Evolutionary conservation across 2,329 filamentous ascomycete species (phyloP), one percentile per base, ranked within the genome.

Genomic region (Metarhizium rileyi): DNA sequence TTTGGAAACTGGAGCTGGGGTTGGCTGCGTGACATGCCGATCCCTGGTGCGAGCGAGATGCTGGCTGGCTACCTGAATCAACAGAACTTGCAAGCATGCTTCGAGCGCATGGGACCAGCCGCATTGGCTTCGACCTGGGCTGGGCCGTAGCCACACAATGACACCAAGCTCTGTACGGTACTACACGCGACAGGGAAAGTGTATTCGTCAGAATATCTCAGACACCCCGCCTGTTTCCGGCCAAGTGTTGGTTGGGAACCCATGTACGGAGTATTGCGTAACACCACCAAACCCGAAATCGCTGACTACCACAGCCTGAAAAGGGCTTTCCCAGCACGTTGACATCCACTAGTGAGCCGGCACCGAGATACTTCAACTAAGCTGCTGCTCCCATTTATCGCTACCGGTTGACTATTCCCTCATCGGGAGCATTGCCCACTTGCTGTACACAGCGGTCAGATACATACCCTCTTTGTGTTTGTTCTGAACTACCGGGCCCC

Each of bases 301-400:
- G 9, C 41, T 44, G 28, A n/a, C 18, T 35, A 40, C 30, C 35
- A 36, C 16, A 22, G 10, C 41, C 22, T 36, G 33, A 49, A 44
- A 33, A 25, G 25, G 30, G 38, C 33, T 18, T n/a, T n/a, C 49
- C 47, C 38, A 50, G 27, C 40, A 46, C 30, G 46, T 43, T 46
- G 22, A 27, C 48, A 36, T 43, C 30, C 42, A 25, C 25, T 36
- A 43, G 35, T 36, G 27, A 42, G 14, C 46, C 25, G 25, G 26
- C 10, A 14, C 35, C 4, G 38, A 43, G 7, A 25, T 42, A 18
- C 38, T 28, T 42, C 20, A 25, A 25, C 36, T 18, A 40, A 22
- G 20, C n/a, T 40, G n/a, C n/a, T 12, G 36, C 36, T 40, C 36
- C n/a, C n/a, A n/a, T 22, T 22, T 18, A 40, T 40, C 22, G 36